Base-by-base conservation (phyloP, 192 early-diverging fungal species). In the Spinellus fusiger region DNA sequence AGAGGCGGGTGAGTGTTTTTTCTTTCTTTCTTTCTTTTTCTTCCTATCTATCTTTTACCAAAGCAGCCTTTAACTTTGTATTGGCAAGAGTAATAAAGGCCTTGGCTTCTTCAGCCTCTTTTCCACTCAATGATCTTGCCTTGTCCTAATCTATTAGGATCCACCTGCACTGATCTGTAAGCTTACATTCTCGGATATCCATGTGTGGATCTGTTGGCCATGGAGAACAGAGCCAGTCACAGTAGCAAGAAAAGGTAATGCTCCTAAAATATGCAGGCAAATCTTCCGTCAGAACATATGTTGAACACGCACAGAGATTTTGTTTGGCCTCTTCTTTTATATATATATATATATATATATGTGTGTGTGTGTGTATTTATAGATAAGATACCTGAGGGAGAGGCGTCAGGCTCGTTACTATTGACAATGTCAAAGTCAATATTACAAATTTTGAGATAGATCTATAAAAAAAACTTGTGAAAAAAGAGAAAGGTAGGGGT, bases 201-300 rank as follows among this genome's bases (percentile, higher is more conserved):
- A 78, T 27, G 76, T 67, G 20, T 79, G 32, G 6, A 84, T 83
- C 28, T 80, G 65, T 13, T 73, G 61, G 16, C 70, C 73, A 10
- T 71, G 67, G 13, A 81, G 64, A 32, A 73, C 53, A 18, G 74
- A 56, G 53, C 76, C 80, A n/a, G 59, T 52, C 35, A 76, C 55
- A 12, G 73, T 66, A 25, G 73, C 52, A 15, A 86, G 52, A 56
- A 80, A 81, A 2, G 84, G 84, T 13, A 86, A 69, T 59, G 80
- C 68, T 6, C 76, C 83, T 85, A 54, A 22, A 31, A 23, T 16
- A 10, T n/a, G n/a, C n/a, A n/a, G n/a, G n/a, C n/a, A n/a, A n/a
- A n/a, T n/a, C n/a, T n/a, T n/a, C n/a, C n/a, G n/a, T n/a, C n/a
- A n/a, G n/a, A n/a, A n/a, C n/a, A n/a, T n/a, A n/a, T n/a, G n/a